Conservation (phyloP, 768 basidiomycete species). For the Mycena sanguinolenta region DNA sequence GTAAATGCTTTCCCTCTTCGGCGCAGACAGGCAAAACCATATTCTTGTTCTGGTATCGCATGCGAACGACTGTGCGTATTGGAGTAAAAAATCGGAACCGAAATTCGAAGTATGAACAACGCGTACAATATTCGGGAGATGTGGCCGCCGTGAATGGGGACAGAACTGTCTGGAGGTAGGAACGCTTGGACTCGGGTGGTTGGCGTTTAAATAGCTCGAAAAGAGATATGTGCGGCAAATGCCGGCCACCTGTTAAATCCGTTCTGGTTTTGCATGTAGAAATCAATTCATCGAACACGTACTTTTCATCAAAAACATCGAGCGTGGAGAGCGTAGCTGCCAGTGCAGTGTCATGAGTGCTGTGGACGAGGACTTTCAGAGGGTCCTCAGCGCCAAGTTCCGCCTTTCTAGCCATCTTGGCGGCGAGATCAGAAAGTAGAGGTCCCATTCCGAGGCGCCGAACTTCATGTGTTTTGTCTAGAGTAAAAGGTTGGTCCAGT, state of each 20-base stretch:
- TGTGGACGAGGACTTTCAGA: conserved; percentile 75
- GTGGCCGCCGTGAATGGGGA: conserved; percentile 49
- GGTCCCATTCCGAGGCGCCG: conserved; percentile 83
- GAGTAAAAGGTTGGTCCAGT: not conserved
- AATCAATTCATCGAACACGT: conserved; percentile 34
- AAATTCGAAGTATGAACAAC: not conserved
- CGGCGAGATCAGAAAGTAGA: conserved; percentile 73
- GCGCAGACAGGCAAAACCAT: conserved; percentile 76
- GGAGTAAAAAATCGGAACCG: not conserved
- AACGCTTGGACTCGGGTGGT: conserved; percentile 30
- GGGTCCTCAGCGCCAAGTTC: conserved; percentile 59
- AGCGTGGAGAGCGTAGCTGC: conserved; percentile 75
- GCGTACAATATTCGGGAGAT: conserved; percentile 61
- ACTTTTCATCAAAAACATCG: conserved; percentile 82
- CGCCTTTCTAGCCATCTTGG: conserved; percentile 73
- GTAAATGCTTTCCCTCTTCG: conserved; percentile 73
- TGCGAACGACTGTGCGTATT: conserved; percentile 67
- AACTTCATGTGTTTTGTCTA: conserved; percentile 83
- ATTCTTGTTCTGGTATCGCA: conserved; percentile 81
- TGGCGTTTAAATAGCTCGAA: conserved; percentile 77
- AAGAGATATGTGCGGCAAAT: conserved; percentile 79
- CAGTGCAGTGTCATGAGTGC: conserved; percentile 80
- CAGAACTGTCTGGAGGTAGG: conserved; percentile 57
- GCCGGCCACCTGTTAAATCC: conserved; percentile 72
- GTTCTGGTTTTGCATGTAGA: not conserved